Conservation (phyloP, 768 basidiomycete genomes). For the Tricholoma furcatifolium region DNA sequence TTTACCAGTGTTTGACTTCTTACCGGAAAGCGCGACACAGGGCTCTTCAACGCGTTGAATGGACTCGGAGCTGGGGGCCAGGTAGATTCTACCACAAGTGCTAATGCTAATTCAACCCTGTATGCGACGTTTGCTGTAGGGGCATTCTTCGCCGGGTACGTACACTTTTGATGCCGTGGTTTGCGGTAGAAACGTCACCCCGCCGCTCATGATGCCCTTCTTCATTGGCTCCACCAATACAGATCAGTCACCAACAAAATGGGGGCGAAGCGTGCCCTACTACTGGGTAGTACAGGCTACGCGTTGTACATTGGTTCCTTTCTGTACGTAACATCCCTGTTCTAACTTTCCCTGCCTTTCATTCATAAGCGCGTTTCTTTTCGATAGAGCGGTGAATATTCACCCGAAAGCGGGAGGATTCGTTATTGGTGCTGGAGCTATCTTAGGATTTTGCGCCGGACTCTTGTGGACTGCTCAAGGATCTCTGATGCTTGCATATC, state of each 20-base stretch:
- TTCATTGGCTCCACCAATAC: background rate
- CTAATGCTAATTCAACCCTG: conserved; percentile 56
- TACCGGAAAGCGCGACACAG: conserved; percentile 28
- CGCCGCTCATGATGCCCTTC: background rate
- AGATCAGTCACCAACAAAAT: conserved; percentile 81
- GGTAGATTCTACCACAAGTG: conserved; percentile 48
- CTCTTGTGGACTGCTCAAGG: conserved; percentile 85
- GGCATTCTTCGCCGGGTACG: conserved; percentile 70
- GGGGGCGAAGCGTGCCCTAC: conserved; percentile 72
- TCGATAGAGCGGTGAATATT: conserved; percentile 62
- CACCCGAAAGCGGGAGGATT: conserved; percentile 60
- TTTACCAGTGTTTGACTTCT: background rate
- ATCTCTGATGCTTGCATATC: conserved; percentile 82
- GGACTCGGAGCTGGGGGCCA: conserved; percentile 66
- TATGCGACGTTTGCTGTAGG: conserved; percentile 61
- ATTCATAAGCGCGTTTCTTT: background rate
- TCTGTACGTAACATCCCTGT: conserved; percentile 45
- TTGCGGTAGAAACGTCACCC: background rate
- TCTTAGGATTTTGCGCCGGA: conserved; percentile 70
- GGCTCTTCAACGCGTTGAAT: conserved; percentile 62
- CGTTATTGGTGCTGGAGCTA: conserved; percentile 67
- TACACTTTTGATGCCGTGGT: background rate
- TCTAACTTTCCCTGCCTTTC: background rate
- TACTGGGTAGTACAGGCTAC: conserved; percentile 75
- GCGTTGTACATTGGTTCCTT: conserved; percentile 73